Evolutionary conservation across 2,329 filamentous ascomycete species (phyloP).

Genomic region (Dactylellina drechsleri): DNA sequence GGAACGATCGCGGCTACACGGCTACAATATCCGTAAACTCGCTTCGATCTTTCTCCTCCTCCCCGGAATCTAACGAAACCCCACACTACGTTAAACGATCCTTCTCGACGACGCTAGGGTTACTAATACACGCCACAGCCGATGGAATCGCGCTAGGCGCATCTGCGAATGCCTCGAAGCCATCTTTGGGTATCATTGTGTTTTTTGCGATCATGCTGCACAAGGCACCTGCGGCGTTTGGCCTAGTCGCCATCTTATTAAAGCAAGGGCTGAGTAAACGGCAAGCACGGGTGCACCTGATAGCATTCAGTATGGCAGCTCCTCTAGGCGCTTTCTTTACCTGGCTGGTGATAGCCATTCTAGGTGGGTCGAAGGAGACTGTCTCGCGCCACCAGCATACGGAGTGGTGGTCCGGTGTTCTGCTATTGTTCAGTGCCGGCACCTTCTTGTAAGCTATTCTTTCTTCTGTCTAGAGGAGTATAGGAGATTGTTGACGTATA

Average conservation of each 20-base stretch:
- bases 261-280: constrained; percentile 92
- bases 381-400: constrained; percentile 61
- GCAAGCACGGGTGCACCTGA: constrained; percentile 81
- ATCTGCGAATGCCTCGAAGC: constrained; percentile 78
- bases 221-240: constrained; percentile 95
- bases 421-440: constrained; percentile 92
- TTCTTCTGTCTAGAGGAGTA: too few relatives aligned
- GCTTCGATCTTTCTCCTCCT: constrained; percentile 60
- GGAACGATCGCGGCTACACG: constrained; percentile 70
- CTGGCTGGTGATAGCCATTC: constrained; percentile 78
- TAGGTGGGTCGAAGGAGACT: constrained; percentile 75
- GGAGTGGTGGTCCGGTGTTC: constrained; percentile 86
- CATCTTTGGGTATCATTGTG: constrained; percentile 85
- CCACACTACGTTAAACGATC: constrained; percentile 59
- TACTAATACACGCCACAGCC: constrained; percentile 95
- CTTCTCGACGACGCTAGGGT: constrained; percentile 82
- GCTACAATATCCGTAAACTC: constrained; percentile 78
- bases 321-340: constrained; percentile 85
- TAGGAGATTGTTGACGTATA: too few relatives aligned
- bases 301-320: constrained; percentile 90
- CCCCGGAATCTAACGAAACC: constrained; percentile 53
- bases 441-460: constrained; percentile 82
- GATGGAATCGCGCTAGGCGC: constrained; percentile 97
- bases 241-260: constrained; percentile 85
- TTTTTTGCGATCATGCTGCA: constrained; percentile 98